Evolutionary conservation across 495 filamentous ascomycete species (phyloP).

Genomic region (Annulohypoxylon maeteangense): DNA sequence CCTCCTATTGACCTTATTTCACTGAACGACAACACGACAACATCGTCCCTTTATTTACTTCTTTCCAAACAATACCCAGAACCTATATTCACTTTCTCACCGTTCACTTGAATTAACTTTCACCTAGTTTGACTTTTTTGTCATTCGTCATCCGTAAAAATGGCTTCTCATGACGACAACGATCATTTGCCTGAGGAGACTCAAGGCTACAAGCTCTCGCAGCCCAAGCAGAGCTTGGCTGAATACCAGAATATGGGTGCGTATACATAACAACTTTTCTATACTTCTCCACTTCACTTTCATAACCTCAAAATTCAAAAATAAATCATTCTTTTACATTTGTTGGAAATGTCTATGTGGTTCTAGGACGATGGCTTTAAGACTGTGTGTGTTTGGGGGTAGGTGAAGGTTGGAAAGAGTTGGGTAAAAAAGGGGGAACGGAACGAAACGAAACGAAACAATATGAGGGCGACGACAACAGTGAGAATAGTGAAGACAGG

Average conservation of each 20-base stretch:
- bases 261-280: slow-evolving; percentile 47
- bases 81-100: slow-evolving; percentile 5
- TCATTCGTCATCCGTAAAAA: slow-evolving; percentile 50
- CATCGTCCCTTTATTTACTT: slow-evolving; percentile 10
- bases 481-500: neutral
- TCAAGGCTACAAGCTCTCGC: slow-evolving; percentile 95
- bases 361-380: neutral
- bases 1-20: slow-evolving; percentile 32
- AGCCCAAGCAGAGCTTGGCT: slow-evolving; percentile 92
- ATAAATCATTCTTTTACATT: slow-evolving; percentile 11
- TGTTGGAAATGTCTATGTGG: neutral
- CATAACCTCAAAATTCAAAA: neutral
- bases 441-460: neutral
- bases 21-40: slow-evolving; percentile 8
- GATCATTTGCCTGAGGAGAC: slow-evolving; percentile 88
- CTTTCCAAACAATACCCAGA: slow-evolving; percentile 2
- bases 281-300: slow-evolving; percentile 13
- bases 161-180: slow-evolving; percentile 80
- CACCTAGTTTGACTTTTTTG: neutral
- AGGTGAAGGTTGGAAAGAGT: neutral
- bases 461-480: neutral
- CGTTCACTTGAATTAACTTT: neutral
- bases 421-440: neutral
- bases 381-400: neutral
- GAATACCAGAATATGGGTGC: slow-evolving; percentile 92